Base-by-base conservation (phyloP, 2,329 filamentous ascomycete genomes). In the Microcera coccophila region DNA sequence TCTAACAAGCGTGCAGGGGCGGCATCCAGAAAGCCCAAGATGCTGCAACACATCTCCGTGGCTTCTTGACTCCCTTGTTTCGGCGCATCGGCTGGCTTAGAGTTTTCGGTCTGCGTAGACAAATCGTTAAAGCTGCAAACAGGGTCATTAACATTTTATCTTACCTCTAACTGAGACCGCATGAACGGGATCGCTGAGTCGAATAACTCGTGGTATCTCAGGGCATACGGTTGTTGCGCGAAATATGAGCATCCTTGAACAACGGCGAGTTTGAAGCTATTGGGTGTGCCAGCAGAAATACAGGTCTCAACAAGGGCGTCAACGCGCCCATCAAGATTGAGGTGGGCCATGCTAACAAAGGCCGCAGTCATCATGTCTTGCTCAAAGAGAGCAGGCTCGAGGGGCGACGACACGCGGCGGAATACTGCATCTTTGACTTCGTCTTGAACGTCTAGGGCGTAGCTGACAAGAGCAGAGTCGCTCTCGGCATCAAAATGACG, bases 371-470 rank as follows among this genome's bases (percentile, higher is more conserved):
- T 80, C 55, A 84, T 71, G 45, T 82, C 75, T 58, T 79, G 76
- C 44, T 84, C 81, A 50, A 84, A 79, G 21, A 70, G 62, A 18
- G 66, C 60, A n/a, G 66, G 63, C 19, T 82, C 75, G 29, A 68
- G 59, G 10, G 68, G 67, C 2, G 70, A 62, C 3, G 71, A 62
- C 35, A 73, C 67, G 24, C 73, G 74, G 42, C 76, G 74, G 54
- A 85, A 85, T 4, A 85, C 75, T 36, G 80, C 79, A 55, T 84
- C 81, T 36, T 75, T 73, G 36, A 86, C 74, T 60, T 86, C 82
- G 54, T 84, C 80, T 55, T 85, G 82, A 8, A 86, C 78, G 59
- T 86, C 82, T 62, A 85, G 70, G 29, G 81, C 81, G 59, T 82
- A 86, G 59, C 81, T 84, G 45, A 84, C 71, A 44, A 84, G 68